phyloP scores from a whole-genome alignment of 169 alveolate genomes.

The Plasmodium blacklocki region DNA sequence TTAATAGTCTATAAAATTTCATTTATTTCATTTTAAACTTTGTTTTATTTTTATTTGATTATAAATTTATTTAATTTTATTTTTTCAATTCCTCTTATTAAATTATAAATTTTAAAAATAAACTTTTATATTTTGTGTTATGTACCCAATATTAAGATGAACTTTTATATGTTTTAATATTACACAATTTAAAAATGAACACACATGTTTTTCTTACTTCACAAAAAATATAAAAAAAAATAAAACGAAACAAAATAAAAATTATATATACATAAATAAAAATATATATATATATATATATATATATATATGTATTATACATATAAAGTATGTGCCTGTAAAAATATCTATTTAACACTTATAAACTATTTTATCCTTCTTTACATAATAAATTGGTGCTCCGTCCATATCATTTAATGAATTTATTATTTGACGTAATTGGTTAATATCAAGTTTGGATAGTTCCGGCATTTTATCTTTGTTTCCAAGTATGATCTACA shows the following conservation, averaged over 20 bases:
- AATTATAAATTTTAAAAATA: no score
- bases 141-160: no score
- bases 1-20: background rate
- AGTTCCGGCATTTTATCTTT: conserved; percentile 62
- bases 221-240: conserved; percentile 27
- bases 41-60: background rate
- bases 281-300: no score
- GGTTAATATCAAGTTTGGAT: conserved; percentile 33
- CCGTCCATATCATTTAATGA: conserved; percentile 74
- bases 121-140: no score
- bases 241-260: conserved; percentile 6
- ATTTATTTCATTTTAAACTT: background rate
- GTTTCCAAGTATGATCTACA: conserved; percentile 57
- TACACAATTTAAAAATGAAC: no score
- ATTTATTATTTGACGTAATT: conserved; percentile 45
- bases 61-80: background rate
- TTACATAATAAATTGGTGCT: conserved; percentile 68
- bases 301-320: no score
- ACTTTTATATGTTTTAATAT: no score
- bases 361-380: conserved; percentile 62
- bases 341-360: conserved; percentile 13
- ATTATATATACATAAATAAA: background rate
- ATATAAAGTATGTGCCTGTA: no score
- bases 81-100: background rate
- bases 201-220: no score